Conservation (phyloP, 2,329 filamentous ascomycete genomes). For the Coniochaeta ligniaria region DNA sequence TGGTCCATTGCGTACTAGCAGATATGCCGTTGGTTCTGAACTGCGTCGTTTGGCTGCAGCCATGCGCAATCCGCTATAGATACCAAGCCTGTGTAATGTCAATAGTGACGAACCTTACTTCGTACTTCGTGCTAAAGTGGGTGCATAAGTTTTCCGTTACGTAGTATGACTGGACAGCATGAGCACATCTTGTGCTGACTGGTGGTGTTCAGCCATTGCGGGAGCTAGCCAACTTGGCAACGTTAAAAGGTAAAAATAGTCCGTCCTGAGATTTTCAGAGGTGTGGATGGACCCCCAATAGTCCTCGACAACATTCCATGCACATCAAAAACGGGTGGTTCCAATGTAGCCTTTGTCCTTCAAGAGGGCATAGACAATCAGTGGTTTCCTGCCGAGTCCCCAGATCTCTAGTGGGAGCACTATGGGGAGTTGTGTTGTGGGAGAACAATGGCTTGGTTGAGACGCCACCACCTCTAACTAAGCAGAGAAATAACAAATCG, state of each 20-base stretch:
- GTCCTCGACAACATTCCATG: background rate
- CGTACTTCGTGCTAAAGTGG: background rate
- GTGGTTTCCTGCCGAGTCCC: background rate
- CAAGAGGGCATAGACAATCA: background rate
- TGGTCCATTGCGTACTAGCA: background rate
- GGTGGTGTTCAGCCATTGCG: background rate
- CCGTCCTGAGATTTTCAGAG: background rate
- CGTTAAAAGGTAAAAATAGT: background rate
- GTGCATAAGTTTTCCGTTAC: background rate
- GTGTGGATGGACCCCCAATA: background rate
- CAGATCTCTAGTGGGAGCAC: background rate
- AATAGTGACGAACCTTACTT: background rate
- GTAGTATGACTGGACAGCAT: background rate
- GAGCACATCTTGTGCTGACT: background rate
- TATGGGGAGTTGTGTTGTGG: too few species aligned
- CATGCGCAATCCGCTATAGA: background rate
- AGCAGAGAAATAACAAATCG: too few species aligned
- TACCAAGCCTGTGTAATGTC: background rate
- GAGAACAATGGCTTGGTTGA: too few species aligned
- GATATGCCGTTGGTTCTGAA: background rate
- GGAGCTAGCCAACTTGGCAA: background rate
- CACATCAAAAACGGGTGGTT: background rate
- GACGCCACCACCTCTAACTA: too few species aligned
- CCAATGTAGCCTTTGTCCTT: background rate
- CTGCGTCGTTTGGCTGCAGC: background rate